phyloP scores from a whole-genome alignment of 139 green algal species.

The Picochlorum sp. region DNA sequence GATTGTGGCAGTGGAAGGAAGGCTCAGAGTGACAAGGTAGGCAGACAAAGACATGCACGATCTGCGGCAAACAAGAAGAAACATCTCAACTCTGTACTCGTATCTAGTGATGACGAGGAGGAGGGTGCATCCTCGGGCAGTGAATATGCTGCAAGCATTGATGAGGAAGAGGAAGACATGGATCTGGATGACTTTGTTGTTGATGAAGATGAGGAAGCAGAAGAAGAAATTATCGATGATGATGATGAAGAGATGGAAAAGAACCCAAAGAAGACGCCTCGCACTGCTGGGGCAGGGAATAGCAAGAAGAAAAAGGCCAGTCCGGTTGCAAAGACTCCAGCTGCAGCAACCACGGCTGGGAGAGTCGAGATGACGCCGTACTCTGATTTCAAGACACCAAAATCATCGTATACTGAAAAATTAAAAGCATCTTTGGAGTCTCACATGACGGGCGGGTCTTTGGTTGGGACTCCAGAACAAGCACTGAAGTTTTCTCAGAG shows the following conservation, averaged over 20 bases:
- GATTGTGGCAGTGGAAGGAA: too few relatives aligned
- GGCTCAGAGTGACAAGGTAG: background rate
- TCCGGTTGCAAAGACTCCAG: background rate
- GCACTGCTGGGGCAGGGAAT: constrained; percentile 14
- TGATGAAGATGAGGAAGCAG: background rate
- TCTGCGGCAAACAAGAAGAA: background rate
- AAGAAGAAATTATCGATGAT: constrained; percentile 7
- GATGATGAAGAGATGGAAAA: constrained; percentile 6
- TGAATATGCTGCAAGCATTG: constrained; percentile 23
- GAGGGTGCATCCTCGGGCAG: constrained; percentile 11
- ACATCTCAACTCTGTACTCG: background rate
- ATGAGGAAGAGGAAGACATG: constrained; percentile 13
- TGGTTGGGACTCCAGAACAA: too few relatives aligned
- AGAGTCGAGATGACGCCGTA: too few relatives aligned
- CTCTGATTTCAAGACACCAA: too few relatives aligned
- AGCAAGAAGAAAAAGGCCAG: constrained; percentile 14
- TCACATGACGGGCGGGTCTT: too few relatives aligned
- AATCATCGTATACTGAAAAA: too few relatives aligned
- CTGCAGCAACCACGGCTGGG: background rate
- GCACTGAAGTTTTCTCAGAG: constrained; percentile 33
- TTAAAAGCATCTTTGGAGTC: too few relatives aligned
- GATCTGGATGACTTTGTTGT: constrained; percentile 16
- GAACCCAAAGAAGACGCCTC: background rate
- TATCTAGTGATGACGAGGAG: background rate
- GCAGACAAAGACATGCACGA: background rate